These are phyloP conservation scores for Agrostemma githago DNA, from an alignment of 148 eudicot genomes.

Conservation along the genomic window DNA sequence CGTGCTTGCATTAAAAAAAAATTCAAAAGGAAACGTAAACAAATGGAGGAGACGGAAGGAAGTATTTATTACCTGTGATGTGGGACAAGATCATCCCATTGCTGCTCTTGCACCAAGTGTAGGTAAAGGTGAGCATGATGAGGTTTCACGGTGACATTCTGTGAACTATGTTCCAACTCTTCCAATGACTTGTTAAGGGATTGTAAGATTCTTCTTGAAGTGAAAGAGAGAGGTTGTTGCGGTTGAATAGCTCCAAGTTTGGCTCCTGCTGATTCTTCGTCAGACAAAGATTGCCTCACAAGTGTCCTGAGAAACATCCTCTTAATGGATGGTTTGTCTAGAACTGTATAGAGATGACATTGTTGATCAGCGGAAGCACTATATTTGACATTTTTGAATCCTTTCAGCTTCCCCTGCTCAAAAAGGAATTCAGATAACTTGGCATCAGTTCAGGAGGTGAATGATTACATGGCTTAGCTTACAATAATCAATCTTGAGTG, in stretches of 20 bases:
- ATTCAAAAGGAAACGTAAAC: neutral
- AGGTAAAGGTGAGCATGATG: constrained; percentile 97
- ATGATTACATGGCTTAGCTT: neutral
- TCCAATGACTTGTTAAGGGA: constrained; percentile 85
- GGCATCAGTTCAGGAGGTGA: constrained; percentile 4
- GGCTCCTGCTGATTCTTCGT: constrained; percentile 39
- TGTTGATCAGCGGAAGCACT: constrained; percentile 93
- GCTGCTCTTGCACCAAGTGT: constrained; percentile 75
- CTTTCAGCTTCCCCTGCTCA: constrained; percentile 83
- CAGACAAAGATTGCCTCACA: constrained; percentile 79
- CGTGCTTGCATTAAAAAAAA: neutral
- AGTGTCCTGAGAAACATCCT: constrained; percentile 95
- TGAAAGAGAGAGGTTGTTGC: constrained; percentile 50
- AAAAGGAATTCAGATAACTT: constrained; percentile 11
- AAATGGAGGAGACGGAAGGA: neutral
- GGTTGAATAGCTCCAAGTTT: constrained; percentile 40
- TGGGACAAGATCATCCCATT: constrained; percentile 78
- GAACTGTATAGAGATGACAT: constrained; percentile 90
- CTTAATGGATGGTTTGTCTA: constrained; percentile 72
- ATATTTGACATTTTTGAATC: constrained; percentile 64
- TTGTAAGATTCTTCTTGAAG: constrained; percentile 86
- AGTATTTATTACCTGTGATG: constrained; percentile 45
- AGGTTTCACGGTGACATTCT: constrained; percentile 66
- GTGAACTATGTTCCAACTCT: constrained; percentile 88
- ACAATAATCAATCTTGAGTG: neutral